Conservation (phyloP, 2,329 filamentous ascomycete genomes). For the Colletotrichum viniferum region DNA sequence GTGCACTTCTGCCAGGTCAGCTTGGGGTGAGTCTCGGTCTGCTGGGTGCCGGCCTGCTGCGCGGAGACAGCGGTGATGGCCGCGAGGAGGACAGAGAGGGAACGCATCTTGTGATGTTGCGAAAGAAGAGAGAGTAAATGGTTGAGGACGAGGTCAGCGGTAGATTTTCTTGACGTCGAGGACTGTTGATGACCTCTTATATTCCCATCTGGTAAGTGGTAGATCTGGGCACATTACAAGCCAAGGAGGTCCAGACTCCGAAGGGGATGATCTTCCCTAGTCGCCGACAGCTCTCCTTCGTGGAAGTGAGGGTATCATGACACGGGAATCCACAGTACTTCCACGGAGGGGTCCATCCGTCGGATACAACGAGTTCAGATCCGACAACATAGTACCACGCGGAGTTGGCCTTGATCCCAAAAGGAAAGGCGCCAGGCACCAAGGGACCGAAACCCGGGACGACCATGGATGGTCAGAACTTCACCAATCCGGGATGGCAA, state of each 20-base stretch:
- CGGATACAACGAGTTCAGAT: background rate
- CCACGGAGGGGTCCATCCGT: background rate
- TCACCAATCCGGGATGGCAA: background rate
- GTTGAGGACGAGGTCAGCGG: background rate
- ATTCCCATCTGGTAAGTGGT: background rate
- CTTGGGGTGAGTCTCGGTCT: constrained; percentile 28
- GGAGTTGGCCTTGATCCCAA: no score
- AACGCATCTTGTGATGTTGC: background rate
- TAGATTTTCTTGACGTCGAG: background rate
- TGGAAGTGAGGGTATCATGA: background rate
- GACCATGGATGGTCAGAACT: background rate
- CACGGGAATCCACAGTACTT: background rate
- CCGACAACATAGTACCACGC: background rate
- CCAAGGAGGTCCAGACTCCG: background rate
- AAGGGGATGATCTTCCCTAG: background rate
- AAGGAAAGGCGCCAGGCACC: background rate
- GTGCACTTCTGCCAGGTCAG: constrained; percentile 29
- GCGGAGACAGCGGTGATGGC: constrained; percentile 26
- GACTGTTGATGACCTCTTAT: background rate
- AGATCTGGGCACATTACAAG: background rate
- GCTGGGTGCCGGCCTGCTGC: constrained; percentile 26
- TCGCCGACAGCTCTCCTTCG: background rate
- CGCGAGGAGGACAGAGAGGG: background rate
- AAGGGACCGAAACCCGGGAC: background rate
- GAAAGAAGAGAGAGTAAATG: background rate